These are phyloP conservation scores for Effrenium voratum DNA, from an alignment of 73 alveolate genomes.

Conservation along the genomic window DNA sequence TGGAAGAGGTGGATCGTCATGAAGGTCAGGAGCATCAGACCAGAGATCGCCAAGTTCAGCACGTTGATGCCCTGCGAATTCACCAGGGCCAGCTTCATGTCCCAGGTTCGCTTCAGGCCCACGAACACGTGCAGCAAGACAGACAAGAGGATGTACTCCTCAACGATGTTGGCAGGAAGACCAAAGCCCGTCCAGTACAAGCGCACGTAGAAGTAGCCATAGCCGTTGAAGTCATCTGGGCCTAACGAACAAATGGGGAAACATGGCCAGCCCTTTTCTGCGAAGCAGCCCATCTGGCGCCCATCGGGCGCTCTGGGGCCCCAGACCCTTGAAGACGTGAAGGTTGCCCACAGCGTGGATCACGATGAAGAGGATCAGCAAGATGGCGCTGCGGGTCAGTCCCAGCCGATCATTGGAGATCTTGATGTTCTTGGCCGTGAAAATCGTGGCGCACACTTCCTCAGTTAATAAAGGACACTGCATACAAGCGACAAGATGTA, in stretches of 20 bases:
- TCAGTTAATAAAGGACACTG: background rate
- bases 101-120: conserved; percentile 87
- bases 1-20: conserved; percentile 93
- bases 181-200: conserved; percentile 93
- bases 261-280: background rate
- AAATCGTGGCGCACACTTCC: conserved; percentile 88
- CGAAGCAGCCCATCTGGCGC: background rate
- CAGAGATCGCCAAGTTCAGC: conserved; percentile 75
- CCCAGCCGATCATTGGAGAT: conserved; percentile 91
- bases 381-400: conserved; percentile 88
- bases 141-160: conserved; percentile 88
- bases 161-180: conserved; percentile 87
- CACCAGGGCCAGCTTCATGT: conserved; percentile 86
- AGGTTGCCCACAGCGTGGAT: conserved; percentile 81
- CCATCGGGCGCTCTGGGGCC: background rate
- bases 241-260: background rate
- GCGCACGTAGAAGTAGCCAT: conserved; percentile 92
- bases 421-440: conserved; percentile 82
- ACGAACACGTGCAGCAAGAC: conserved; percentile 88
- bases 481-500: background rate
- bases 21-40: conserved; percentile 74
- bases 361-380: conserved; percentile 81
- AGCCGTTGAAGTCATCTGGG: conserved; percentile 92
- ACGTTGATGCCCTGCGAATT: conserved; percentile 52
- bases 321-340: conserved; percentile 76